Evolutionary conservation across 2,329 filamentous ascomycete genomes (phyloP).

Genomic region (Esteya vermicola): DNA sequence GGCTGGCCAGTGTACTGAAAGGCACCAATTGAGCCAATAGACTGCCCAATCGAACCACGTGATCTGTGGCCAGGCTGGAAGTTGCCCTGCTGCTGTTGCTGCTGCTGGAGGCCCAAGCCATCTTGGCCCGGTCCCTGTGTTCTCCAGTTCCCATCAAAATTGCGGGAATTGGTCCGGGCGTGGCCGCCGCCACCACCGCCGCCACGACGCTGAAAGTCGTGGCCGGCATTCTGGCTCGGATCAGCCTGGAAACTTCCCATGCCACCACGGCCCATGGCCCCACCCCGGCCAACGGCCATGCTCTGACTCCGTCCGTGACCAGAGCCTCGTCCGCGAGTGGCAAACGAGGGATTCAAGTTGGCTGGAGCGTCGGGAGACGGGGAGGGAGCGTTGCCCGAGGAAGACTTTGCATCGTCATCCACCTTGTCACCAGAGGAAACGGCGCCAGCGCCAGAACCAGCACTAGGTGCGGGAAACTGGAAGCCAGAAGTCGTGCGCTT

Average conservation of each 20-base stretch:
- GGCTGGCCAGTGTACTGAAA: slow-evolving; percentile 86
- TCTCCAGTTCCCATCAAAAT: slow-evolving; percentile 97
- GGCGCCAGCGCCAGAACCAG: slow-evolving; percentile 46
- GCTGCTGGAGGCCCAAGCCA: slow-evolving; percentile 27
- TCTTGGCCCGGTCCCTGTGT: slow-evolving; percentile 61
- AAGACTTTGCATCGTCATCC: slow-evolving; percentile 32
- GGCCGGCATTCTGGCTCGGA: slow-evolving; percentile 22
- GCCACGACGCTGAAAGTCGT: slow-evolving; percentile 54
- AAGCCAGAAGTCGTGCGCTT: slow-evolving; percentile 89
- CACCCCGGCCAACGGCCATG: slow-evolving; percentile 61
- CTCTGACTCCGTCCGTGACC: slow-evolving; percentile 73
- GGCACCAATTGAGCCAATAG: slow-evolving; percentile 65
- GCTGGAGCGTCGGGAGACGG: slow-evolving; percentile 19
- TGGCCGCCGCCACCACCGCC: slow-evolving; percentile 72
- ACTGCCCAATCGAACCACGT: slow-evolving; percentile 72
- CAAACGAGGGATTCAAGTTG: neutral
- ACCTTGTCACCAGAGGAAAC: slow-evolving; percentile 43
- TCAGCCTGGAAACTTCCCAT: slow-evolving; percentile 37
- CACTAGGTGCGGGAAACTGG: slow-evolving; percentile 74
- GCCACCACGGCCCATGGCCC: slow-evolving; percentile 54
- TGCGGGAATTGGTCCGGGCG: slow-evolving; percentile 69
- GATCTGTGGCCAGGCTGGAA: slow-evolving; percentile 90
- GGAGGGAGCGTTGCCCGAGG: slow-evolving; percentile 17
- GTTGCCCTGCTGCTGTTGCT: slow-evolving; percentile 45
- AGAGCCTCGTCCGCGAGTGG: slow-evolving; percentile 35